Conservation (phyloP, 2,329 filamentous ascomycete genomes). For the Phyllosticta paracitricarpa region DNA sequence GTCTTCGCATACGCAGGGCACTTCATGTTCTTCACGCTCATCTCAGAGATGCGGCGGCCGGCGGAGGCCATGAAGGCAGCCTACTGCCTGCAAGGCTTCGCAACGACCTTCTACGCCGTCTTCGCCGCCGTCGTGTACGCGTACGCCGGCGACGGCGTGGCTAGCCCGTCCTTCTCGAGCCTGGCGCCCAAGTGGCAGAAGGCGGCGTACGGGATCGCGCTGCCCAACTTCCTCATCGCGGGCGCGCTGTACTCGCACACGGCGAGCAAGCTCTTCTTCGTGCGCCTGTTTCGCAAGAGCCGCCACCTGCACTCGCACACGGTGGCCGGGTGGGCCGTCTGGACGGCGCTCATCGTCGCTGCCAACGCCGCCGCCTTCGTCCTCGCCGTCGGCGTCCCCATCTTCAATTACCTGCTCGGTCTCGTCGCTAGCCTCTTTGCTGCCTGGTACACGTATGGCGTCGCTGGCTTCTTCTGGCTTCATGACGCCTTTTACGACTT, state of each 20-base stretch:
- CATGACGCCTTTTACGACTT: conserved; percentile 34
- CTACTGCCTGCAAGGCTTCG: conserved; percentile 40
- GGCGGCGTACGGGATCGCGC: conserved; percentile 40
- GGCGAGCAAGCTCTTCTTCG: conserved; percentile 42
- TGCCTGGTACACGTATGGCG: conserved; percentile 45
- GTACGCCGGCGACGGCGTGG: conserved; percentile 39
- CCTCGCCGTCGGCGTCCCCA: conserved; percentile 40
- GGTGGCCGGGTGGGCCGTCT: conserved; percentile 36
- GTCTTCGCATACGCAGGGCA: conserved; percentile 45
- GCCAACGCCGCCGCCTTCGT: conserved; percentile 37
- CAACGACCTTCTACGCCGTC: conserved; percentile 41
- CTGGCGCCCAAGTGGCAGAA: conserved; percentile 38
- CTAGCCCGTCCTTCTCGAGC: conserved; percentile 40
- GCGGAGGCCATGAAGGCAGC: conserved; percentile 44
- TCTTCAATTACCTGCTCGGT: conserved; percentile 45
- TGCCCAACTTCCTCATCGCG: conserved; percentile 43
- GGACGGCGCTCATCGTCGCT: conserved; percentile 37
- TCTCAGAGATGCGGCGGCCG: conserved; percentile 44
- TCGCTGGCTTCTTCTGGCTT: conserved; percentile 44
- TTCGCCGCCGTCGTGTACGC: conserved; percentile 43
- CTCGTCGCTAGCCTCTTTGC: conserved; percentile 43
- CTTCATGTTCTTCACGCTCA: conserved; percentile 46
- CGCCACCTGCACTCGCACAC: conserved; percentile 41
- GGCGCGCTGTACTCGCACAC: conserved; percentile 43
- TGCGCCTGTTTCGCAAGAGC: conserved; percentile 38